Evolutionary conservation across 345 rosid genomes (phyloP).

Genomic region (Heritiera littoralis): DNA sequence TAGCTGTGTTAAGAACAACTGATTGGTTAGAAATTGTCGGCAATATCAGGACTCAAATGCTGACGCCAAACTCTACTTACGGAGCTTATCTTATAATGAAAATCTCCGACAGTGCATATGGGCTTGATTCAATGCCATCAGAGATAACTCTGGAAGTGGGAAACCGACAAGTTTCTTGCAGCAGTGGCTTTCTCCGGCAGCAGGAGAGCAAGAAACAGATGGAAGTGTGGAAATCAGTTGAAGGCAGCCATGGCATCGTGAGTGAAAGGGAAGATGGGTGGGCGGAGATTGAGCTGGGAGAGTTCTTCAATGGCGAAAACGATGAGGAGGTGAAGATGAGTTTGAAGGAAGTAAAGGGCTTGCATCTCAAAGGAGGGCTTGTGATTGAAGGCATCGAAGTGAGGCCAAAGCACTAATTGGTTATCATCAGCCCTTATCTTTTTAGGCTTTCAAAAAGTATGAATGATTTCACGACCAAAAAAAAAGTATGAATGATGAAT

Average conservation of each 20-base stretch:
- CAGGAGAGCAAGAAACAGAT: slow-evolving; percentile 29
- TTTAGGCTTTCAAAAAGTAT: no score
- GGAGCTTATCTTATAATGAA: slow-evolving; percentile 53
- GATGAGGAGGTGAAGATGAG: slow-evolving; percentile 51
- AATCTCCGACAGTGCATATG: slow-evolving; percentile 41
- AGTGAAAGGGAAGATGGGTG: slow-evolving; percentile 55
- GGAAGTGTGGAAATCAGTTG: background rate
- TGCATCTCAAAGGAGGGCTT: slow-evolving; percentile 70
- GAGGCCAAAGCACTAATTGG: slow-evolving; percentile 38
- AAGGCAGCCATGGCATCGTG: background rate
- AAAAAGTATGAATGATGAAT: no score
- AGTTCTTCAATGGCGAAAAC: slow-evolving; percentile 40
- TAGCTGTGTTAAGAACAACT: slow-evolving; percentile 41
- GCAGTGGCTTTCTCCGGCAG: slow-evolving; percentile 19
- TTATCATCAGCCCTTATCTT: no score
- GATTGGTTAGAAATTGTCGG: slow-evolving; percentile 51
- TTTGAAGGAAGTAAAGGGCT: slow-evolving; percentile 66
- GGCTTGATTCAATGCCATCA: slow-evolving; percentile 52
- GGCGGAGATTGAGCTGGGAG: slow-evolving; percentile 77
- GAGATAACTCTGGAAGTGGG: slow-evolving; percentile 44
- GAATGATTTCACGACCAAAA: no score
- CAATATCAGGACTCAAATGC: slow-evolving; percentile 31
- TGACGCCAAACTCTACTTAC: slow-evolving; percentile 48
- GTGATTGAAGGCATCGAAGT: slow-evolving; percentile 74
- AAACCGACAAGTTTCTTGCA: slow-evolving; percentile 15